Conservation (phyloP, 208 protist genomes). For the Tritrichomonas foetus region DNA sequence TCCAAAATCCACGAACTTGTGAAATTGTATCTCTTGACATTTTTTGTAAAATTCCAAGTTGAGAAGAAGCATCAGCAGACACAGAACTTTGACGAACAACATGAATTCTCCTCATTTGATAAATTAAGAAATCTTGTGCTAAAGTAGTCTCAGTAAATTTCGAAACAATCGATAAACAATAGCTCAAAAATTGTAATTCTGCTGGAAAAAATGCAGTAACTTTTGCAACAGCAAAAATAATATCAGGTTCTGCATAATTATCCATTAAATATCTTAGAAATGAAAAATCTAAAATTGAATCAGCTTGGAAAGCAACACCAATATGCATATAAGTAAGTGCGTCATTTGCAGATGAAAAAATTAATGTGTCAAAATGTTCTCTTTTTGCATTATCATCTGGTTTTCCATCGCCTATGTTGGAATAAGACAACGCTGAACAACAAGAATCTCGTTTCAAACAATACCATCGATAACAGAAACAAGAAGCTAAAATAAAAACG, state of each 20-base stretch:
- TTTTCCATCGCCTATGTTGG: background rate
- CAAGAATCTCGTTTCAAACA: background rate
- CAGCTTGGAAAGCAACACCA: background rate
- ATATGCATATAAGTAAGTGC: background rate
- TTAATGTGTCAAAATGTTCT: background rate
- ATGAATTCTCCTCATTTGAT: background rate
- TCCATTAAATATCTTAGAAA: background rate
- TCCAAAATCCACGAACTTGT: background rate
- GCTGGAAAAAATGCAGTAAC: background rate
- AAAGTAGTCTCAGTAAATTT: background rate
- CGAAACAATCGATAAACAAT: background rate
- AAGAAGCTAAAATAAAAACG: background rate
- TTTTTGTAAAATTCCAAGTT: background rate
- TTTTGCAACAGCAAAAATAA: background rate
- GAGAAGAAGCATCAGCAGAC: background rate
- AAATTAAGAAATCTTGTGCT: background rate
- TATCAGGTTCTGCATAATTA: background rate
- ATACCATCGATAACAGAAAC: background rate
- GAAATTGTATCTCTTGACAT: background rate
- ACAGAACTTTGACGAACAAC: background rate
- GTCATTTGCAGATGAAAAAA: background rate
- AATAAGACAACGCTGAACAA: background rate
- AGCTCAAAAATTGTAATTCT: background rate
- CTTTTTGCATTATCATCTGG: background rate
- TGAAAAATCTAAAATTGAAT: slow-evolving; percentile 10